Conservation (phyloP, 495 filamentous ascomycete genomes). For the Tetracladium marchalianum region DNA sequence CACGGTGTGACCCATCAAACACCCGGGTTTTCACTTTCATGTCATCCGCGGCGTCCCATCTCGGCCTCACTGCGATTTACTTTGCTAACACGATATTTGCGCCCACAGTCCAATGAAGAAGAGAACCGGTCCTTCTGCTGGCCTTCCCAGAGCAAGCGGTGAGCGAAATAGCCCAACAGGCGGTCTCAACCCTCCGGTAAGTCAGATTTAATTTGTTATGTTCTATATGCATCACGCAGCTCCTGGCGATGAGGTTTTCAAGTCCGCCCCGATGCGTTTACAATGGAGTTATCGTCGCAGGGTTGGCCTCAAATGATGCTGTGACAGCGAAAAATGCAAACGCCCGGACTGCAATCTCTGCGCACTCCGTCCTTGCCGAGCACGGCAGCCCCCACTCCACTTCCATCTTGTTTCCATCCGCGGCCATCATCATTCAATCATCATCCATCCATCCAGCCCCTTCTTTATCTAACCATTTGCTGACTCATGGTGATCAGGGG, state of each 20-base stretch:
- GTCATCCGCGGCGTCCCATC: slow-evolving; percentile 6
- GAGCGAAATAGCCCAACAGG: slow-evolving; percentile 38
- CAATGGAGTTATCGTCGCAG: slow-evolving; percentile 1
- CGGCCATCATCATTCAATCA: not conserved
- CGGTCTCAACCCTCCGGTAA: slow-evolving; percentile 33
- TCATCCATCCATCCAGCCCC: not conserved
- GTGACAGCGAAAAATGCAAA: slow-evolving; percentile 9
- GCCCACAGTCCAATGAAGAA: slow-evolving; percentile 43
- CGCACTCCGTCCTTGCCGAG: slow-evolving; percentile 15
- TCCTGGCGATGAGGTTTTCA: slow-evolving; percentile 5
- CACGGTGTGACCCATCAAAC: slow-evolving; percentile 15
- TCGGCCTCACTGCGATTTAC: slow-evolving; percentile 4
- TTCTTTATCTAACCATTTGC: slow-evolving; percentile 1
- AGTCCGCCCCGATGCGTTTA: slow-evolving; percentile 1
- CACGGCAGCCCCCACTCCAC: slow-evolving; percentile 8
- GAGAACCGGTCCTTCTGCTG: slow-evolving; percentile 38
- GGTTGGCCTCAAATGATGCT: slow-evolving; percentile 11
- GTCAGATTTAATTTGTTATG: slow-evolving; percentile 13
- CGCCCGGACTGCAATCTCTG: slow-evolving; percentile 15
- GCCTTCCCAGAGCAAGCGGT: slow-evolving; percentile 40
- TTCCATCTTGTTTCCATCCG: slow-evolving; percentile 2
- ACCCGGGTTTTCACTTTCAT: slow-evolving; percentile 7
- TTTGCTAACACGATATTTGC: slow-evolving; percentile 15
- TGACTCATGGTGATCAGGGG: slow-evolving; percentile 32
- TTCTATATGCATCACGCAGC: slow-evolving; percentile 5